Evolutionary conservation across 345 rosid species (phyloP).

Genomic region (Syzygium aqueum): DNA sequence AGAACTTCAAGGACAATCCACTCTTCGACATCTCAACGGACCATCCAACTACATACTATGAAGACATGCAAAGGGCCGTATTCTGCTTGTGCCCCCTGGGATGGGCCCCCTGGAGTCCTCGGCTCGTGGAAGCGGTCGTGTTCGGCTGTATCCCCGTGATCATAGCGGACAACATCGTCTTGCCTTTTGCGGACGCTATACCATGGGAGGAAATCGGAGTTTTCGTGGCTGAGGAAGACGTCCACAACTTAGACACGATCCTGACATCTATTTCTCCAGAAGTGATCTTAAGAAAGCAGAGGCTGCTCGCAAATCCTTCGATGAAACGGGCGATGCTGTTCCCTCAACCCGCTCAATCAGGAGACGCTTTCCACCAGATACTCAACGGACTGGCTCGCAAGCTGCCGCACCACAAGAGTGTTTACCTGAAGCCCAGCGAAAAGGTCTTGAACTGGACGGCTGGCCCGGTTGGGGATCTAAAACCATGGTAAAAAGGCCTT

Average conservation of each 20-base stretch:
- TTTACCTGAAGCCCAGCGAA: constrained; percentile 47
- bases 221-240: constrained; percentile 81
- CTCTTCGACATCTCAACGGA: constrained; percentile 92
- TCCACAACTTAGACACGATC: constrained; percentile 69
- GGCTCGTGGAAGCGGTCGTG: constrained; percentile 96
- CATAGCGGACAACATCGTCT: constrained; percentile 88
- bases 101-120: constrained; percentile 99
- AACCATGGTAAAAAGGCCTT: constrained; percentile 59
- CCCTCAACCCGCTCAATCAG: constrained; percentile 88
- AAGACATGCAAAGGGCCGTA: constrained; percentile 93
- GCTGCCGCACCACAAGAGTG: constrained; percentile 53
- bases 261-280: constrained; percentile 71
- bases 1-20: constrained; percentile 89
- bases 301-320: constrained; percentile 89
- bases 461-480: constrained; percentile 74
- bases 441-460: constrained; percentile 80
- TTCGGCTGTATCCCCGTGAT: constrained; percentile 97
- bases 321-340: constrained; percentile 92
- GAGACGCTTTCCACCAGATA: constrained; percentile 96
- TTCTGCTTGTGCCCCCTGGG: constrained; percentile 95
- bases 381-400: constrained; percentile 84
- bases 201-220: constrained; percentile 99
- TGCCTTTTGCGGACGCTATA: constrained; percentile 95
- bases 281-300: constrained; percentile 77
- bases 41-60: constrained; percentile 89